Evolutionary conservation across 148 eudicot genomes (phyloP), one percentile per base, ranked within the genome.

Genomic region (Diospyros kaki): DNA sequence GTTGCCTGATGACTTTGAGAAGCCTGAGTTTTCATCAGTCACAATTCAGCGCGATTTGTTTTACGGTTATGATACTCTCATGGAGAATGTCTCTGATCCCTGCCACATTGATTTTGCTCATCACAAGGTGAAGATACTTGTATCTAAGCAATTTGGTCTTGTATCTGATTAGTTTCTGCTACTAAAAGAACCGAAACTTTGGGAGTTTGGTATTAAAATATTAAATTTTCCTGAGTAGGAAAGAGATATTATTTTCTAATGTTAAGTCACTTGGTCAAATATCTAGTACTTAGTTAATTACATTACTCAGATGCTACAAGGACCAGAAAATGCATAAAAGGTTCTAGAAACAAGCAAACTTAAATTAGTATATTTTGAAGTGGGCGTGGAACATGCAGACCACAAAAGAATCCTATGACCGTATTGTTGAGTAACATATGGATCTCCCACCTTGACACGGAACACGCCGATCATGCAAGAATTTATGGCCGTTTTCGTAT

Each of bases 51-150:
- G 98, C 15, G 98, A 95, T 88, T 78, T 95, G 84, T 95, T 85
- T 78, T 95, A 95, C 72, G 96, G 94, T 65, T 95, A 95, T 71
- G 98, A 92, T 84, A 95, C 98, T 68, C 89, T 95, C 73, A 95
- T 95, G 98, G 98, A 95, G 88, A 95, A 95, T 69, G 98, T 95
- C 18, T 87, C 97, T 66, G 98, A 95, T 88, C 98, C 98, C 67
- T 95, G 96, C 53, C 98, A 95, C 83, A 95, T 94, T 83, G 97
- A 95, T 77, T 95, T 95, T 87, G 98, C 98, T 6, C 98, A 95
- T 83, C 98, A 95, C 81, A 92, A 92, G 98, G 98, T 95, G 76
- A 84, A 39, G 41, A 56, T 41, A 14, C 73, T 73, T 61, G 2
- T 11, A 46, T 48, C 44, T 61, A 43, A 58, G 28, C 52, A 41